These are phyloP conservation scores for Phytophthora sp. DNA, from an alignment of 352 stramenopile species.

Conservation along the genomic window DNA sequence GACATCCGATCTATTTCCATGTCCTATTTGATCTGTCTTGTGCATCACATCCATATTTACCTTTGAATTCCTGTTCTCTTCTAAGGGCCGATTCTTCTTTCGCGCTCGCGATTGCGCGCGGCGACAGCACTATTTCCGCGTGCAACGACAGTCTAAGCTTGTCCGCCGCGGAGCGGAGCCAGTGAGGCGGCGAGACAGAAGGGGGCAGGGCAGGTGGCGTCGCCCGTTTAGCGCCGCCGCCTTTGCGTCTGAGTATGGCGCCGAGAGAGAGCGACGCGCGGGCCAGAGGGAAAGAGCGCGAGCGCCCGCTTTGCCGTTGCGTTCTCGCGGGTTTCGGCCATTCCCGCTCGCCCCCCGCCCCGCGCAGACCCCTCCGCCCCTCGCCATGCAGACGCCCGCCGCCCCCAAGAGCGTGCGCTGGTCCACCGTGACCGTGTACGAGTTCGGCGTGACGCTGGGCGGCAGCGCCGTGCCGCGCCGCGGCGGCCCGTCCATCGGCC, in stretches of 20 bases:
- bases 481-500: constrained; percentile 54
- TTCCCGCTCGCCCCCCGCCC: constrained; percentile 5
- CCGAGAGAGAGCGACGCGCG: constrained; percentile 18
- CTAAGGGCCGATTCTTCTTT: too few species aligned
- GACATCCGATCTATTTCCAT: neutral
- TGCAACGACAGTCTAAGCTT: neutral
- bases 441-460: constrained; percentile 63
- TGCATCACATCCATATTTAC: neutral
- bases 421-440: constrained; percentile 69
- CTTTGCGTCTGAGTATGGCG: constrained; percentile 32
- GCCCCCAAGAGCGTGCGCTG: constrained; percentile 54
- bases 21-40: neutral
- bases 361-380: neutral
- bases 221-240: constrained; percentile 16
- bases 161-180: neutral
- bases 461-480: constrained; percentile 56
- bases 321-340: too few species aligned
- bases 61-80: too few species aligned
- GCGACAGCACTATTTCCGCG: too few species aligned
- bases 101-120: too few species aligned
- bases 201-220: constrained; percentile 16
- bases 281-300: constrained; percentile 18
- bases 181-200: neutral
- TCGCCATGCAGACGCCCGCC: neutral
- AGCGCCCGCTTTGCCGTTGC: too few species aligned